Evolutionary conservation across 306 rosid genomes (phyloP), one percentile per base, ranked within the genome.

Genomic region (Vigna reflexopilosa): DNA sequence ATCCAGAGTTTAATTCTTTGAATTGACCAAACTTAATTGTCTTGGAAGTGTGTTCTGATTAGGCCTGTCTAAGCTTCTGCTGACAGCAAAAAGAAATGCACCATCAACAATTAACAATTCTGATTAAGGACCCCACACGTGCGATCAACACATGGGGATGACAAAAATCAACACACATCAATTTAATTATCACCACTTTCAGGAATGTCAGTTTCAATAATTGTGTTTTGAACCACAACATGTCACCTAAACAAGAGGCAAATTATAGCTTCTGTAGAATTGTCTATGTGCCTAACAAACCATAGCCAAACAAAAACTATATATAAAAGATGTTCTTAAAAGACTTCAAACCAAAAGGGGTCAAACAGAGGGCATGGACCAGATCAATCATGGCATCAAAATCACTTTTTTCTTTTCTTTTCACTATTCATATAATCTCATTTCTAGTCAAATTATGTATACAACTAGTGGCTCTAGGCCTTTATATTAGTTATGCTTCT

Each of bases 221-320:
- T 82, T 74, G 81, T 81, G 80, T 88, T 85, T 89, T 83, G 69
- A 82, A 86, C 80, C 77, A 26, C 11, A 77, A 72, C 42, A 77
- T 90, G 98, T 91, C 88, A 77, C 94, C 98, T 73, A 44, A 86
- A 75, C 87, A 79, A 74, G 84, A 83, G 89, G 93, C 98, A 93
- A 88, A 77, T 81, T 59, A 86, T 88, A 86, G 85, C 93, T 82
- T 72, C 76, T 77, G 78, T 45, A 65, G 44, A 65, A 59, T 84
- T 64, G 17, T 54, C 26, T 58, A 82, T 48, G 62, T 45, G 30
- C 47, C 75, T 77, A 80, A 70, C 73, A 52, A 81, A 70, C 67
- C 76, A 40, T 34, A 42, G 58, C 56, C 64, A 38, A 70, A 81
- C 20, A 44, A 52, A 70, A 63, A 17, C 13, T 17, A 9, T 8